A percentile compares a stretch with the other conserved stretches of the same genome.
These are phyloP conservation scores for Pelargonium citronellum DNA, from an alignment of 441 rosid genomes.

Conservation along the genomic window DNA sequence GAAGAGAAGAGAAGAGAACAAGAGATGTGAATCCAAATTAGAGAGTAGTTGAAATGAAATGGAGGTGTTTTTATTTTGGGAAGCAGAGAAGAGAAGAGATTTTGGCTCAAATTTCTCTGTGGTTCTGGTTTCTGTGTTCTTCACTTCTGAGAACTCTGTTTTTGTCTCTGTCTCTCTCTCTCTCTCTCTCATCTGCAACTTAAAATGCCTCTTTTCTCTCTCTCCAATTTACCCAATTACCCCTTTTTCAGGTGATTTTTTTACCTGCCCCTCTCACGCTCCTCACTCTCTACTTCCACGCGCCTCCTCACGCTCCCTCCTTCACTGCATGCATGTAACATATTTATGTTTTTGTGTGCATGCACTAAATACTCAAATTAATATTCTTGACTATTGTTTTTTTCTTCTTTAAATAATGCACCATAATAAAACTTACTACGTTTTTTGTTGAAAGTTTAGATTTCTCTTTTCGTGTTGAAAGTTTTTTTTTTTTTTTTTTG, in stretches of 20 bases:
- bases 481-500: too few species aligned
- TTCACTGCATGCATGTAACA: background rate
- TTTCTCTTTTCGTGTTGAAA: too few species aligned
- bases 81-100: background rate
- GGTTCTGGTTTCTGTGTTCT: background rate
- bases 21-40: constrained; percentile 4
- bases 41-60: background rate
- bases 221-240: constrained; percentile 3
- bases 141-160: background rate
- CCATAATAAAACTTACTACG: too few species aligned
- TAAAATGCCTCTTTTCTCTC: background rate
- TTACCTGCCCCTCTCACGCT: too few species aligned
- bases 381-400: background rate
- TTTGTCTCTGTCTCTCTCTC: background rate
- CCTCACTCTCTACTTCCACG: background rate
- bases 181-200: too few species aligned
- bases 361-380: background rate
- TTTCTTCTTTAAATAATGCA: too few species aligned
- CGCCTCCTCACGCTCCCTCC: background rate
- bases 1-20: background rate
- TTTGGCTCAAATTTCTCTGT: background rate
- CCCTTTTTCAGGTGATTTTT: constrained; percentile 6
- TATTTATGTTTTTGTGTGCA: background rate
- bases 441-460: too few species aligned
- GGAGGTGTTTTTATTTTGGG: background rate